A percentile compares a stretch with the other conserved stretches of the same genome.
phyloP scores from a whole-genome alignment of 2,329 filamentous ascomycete species.

The Sclerotinia subarctica region DNA sequence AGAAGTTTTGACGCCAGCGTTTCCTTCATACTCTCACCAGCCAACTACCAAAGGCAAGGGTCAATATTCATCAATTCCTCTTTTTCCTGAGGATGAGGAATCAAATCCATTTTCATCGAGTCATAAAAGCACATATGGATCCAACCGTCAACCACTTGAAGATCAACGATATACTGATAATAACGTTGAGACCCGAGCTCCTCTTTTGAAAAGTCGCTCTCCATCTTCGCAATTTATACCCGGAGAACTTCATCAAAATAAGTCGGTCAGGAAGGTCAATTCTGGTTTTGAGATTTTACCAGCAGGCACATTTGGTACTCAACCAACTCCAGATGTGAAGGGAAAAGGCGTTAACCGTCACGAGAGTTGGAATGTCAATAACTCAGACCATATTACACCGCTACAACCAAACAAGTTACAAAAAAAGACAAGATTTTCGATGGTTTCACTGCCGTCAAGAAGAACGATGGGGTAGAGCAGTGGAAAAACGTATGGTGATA shows the following conservation, averaged over 20 bases:
- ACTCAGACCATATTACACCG: conserved; percentile 23
- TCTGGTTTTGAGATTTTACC: conserved; percentile 43
- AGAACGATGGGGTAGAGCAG: background rate
- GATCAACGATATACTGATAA: conserved; percentile 10
- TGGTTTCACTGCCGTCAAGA: background rate
- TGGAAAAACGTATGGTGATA: background rate
- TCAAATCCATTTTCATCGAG: conserved; percentile 30
- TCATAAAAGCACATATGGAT: conserved; percentile 10
- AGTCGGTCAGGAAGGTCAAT: conserved; percentile 41
- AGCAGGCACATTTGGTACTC: conserved; percentile 40
- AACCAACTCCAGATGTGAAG: conserved; percentile 22
- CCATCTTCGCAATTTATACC: conserved; percentile 39
- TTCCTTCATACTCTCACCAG: conserved; percentile 10
- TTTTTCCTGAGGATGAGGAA: conserved; percentile 25
- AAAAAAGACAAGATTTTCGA: conserved; percentile 16
- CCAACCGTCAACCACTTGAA: background rate
- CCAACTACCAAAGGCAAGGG: conserved; percentile 18
- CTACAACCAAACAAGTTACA: conserved; percentile 16
- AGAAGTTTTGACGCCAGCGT: background rate
- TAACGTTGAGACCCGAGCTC: conserved; percentile 19
- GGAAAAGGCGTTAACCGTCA: conserved; percentile 21
- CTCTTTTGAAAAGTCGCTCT: conserved; percentile 17
- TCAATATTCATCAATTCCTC: conserved; percentile 31
- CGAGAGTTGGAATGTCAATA: conserved; percentile 24
- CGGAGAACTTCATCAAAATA: conserved; percentile 41